These are phyloP conservation scores for Cronartium quercuum DNA, from an alignment of 1,284 basidiomycete genomes.

Conservation along the genomic window DNA sequence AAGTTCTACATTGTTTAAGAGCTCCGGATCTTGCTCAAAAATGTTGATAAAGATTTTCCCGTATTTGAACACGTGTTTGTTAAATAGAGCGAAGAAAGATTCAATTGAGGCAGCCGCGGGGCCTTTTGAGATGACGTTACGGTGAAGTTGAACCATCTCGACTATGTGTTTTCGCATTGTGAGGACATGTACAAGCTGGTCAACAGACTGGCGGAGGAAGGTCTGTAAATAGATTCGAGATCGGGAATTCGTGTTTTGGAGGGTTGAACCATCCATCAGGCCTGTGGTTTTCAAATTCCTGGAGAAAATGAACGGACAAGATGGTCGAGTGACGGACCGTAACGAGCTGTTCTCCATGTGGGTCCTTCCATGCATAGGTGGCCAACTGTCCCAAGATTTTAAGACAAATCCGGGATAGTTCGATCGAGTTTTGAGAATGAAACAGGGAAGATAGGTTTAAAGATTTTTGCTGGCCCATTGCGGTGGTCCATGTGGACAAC, in stretches of 20 bases:
- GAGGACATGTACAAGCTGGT: conserved; percentile 12
- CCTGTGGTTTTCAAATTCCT: not conserved
- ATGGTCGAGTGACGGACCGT: conserved; percentile 5
- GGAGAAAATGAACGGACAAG: not conserved
- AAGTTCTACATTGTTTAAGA: conserved; percentile 9
- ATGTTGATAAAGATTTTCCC: conserved; percentile 30
- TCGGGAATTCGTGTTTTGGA: no score
- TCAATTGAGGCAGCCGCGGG: conserved; percentile 11
- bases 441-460: conserved; percentile 27
- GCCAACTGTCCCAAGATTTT: conserved; percentile 25
- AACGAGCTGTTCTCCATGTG: conserved; percentile 20
- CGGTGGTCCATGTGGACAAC: conserved; percentile 21
- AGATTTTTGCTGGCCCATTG: conserved; percentile 14
- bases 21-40: conserved; percentile 20
- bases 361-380: conserved; percentile 32
- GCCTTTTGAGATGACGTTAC: conserved; percentile 5
- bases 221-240: not conserved
- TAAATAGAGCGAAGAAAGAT: conserved; percentile 24
- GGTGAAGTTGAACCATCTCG: conserved; percentile 10
- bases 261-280: not conserved
- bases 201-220: conserved; percentile 22
- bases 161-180: conserved; percentile 13
- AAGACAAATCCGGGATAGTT: conserved; percentile 23
- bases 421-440: conserved; percentile 28
- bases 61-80: conserved; percentile 34